A percentile compares a stretch with the other conserved stretches of the same genome.
Conservation (phyloP, 768 basidiomycete species). For the Hygrophoropsis aurantiaca region DNA sequence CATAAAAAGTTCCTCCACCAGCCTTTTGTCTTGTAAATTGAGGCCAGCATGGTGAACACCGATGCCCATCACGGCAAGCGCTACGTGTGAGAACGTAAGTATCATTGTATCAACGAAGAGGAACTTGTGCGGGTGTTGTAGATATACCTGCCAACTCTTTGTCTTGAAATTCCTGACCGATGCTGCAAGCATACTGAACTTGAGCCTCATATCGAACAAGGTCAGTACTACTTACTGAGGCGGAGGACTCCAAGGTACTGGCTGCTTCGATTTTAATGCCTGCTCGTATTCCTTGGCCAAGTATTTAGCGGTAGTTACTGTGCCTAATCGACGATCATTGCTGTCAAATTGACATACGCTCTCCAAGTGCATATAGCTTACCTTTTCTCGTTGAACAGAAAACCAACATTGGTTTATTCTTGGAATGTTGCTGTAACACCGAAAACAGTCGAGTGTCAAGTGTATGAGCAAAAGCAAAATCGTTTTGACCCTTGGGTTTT, state of each 20-base stretch:
- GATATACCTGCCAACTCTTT: constrained; percentile 57
- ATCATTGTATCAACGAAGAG: background rate
- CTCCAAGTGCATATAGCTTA: constrained; percentile 18
- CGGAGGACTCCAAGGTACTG: constrained; percentile 70
- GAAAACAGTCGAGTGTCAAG: constrained; percentile 75
- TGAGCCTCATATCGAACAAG: background rate
- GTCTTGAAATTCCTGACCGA: constrained; percentile 60
- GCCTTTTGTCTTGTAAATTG: constrained; percentile 64
- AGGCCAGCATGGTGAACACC: constrained; percentile 94
- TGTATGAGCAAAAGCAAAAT: constrained; percentile 70
- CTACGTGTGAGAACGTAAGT: constrained; percentile 31
- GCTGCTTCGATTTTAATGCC: constrained; percentile 44
- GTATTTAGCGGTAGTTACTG: constrained; percentile 69
- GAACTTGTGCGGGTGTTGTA: background rate
- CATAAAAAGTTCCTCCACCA: constrained; percentile 73
- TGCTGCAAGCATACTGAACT: constrained; percentile 35
- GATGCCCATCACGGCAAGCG: constrained; percentile 70
- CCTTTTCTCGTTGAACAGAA: constrained; percentile 91
- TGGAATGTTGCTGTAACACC: constrained; percentile 69
- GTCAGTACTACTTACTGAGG: constrained; percentile 38
- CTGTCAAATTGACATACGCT: background rate
- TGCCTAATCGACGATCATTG: constrained; percentile 38
- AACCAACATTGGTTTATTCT: constrained; percentile 81
- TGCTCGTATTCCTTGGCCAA: constrained; percentile 72
- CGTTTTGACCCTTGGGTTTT: constrained; percentile 64